Base-by-base conservation (phyloP, 495 filamentous ascomycete genomes). In the Tuber calosporum region DNA sequence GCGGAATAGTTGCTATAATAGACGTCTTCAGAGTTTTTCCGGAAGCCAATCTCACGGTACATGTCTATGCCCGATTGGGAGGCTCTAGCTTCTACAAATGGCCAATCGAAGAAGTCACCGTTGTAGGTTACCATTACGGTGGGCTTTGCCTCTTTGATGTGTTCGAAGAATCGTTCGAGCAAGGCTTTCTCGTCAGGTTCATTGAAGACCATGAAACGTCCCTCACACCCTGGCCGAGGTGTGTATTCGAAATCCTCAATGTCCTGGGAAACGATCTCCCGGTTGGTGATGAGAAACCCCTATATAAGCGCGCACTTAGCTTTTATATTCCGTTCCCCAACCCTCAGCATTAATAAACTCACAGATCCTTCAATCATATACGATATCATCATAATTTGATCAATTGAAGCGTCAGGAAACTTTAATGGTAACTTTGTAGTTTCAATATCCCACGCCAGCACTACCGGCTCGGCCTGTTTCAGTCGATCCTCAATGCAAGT, bases 101-200 rank as follows among this genome's bases (percentile, higher is more conserved):
- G 95, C 95, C 95, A 99, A 88, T 99, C 95, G 88, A 99, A 99
- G 79, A 98, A 99, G 86, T 99, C 95, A 83, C 95, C 95, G 91
- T 99, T 99, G 86, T 99, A 99, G 5, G 96, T 97, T 22, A 94
- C 95, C 80, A 99, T 97, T 22, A 99, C 93, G 0, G 93, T 97
- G 2, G 95, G 95, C 71, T 91, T 89, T 4, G 93, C 93, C 82
- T 96, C 92, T 81, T 98, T 98, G 82, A 99, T 91, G 79, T 97
- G 94, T 26, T 92, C 86, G 77, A 98, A 98, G 82, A 99, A 99
- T 41, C 96, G 87, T 77, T 98, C 93, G 22, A 99, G 83, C 0
- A 97, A 83, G 0, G 84, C 88, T 80, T 93, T 93, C 83, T 99
- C 95, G 81, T 98, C 90, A 4, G 94, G 92, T 81, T 99, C 95